Percentiles rank a stretch among this genome's conserved stretches.
Conservation (phyloP, 2,329 filamentous ascomycete genomes). For the Colletotrichum horii region DNA sequence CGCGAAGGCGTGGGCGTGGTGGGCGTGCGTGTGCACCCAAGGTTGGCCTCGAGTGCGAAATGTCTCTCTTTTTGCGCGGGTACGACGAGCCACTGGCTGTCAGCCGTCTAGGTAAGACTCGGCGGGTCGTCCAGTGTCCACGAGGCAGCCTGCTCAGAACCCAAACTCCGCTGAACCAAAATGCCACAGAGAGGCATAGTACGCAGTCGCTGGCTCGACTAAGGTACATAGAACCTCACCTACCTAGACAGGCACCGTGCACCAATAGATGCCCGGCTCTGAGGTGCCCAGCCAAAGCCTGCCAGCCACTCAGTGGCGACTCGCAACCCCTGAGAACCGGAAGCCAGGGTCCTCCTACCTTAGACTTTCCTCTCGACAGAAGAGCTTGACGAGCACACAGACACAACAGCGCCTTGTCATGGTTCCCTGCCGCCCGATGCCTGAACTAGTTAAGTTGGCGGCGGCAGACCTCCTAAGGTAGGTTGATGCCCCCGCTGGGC, state of each 20-base stretch:
- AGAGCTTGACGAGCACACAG: neutral
- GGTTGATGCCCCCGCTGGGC: neutral
- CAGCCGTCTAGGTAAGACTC: neutral
- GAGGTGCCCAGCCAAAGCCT: neutral
- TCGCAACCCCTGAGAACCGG: neutral
- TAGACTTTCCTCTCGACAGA: neutral
- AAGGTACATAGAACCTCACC: no score
- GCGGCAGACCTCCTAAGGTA: neutral
- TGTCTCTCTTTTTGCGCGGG: conserved; percentile 9
- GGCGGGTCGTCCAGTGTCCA: conserved; percentile 5
- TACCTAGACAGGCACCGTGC: neutral
- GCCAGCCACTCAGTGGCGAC: neutral
- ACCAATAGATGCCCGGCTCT: neutral
- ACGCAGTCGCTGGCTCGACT: no score
- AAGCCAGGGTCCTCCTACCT: neutral
- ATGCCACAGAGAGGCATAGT: neutral
- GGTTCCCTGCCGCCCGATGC: neutral
- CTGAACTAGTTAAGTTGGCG: neutral
- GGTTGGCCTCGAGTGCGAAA: conserved; percentile 1
- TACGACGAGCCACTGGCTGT: conserved; percentile 11
- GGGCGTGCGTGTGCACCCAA: conserved; percentile 9
- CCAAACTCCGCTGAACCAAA: neutral
- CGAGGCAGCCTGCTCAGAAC: neutral
- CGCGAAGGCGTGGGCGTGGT: neutral
- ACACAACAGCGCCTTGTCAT: neutral